Evolutionary conservation across 2,329 filamentous ascomycete species (phyloP), one percentile per base, ranked within the genome.

Genomic region (Paecilomyces sp.): DNA sequence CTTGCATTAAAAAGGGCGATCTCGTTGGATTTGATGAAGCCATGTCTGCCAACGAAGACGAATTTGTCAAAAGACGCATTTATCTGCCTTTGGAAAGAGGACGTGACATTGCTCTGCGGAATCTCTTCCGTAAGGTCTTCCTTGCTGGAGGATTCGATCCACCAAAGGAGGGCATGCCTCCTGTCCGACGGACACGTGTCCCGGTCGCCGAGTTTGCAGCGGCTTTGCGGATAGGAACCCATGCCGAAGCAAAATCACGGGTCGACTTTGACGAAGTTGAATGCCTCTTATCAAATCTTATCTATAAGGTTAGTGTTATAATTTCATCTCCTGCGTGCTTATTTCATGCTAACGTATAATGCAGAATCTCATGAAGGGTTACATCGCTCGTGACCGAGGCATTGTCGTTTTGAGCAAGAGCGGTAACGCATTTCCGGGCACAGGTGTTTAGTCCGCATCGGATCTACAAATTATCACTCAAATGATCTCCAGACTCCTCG

Each of bases 361-460:
- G 53, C 66, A 96, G 91, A 90, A 89, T 61, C 82, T 94, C 25
- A 96, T 99, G 90, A 99, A 97, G 77, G 94, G 95, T 50, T 99
- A 99, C 76, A 99, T 99, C 66, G 88, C 93, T 33, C 88, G 93
- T 58, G 92, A 96, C 66, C 86, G 90, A 66, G 89, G 89, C 34
- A 92, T 92, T 66, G 89, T 99, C 30, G 94, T 99, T 22, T 78
- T 99, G 60, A 97, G 91, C 74, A 97, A 97, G 76, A 89, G 85
- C 60, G 91, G 90, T 54, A 69, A 72, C 50, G 93, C 94, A 1
- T 99, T 99, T 70, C 94, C 95, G 0, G 92, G 92, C 25, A 97
- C 95, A 25, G 90, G 90, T 33, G 79, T 87, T 24, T 87, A 72
- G n/a, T 3, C 41, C 18, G 18, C 41, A 18, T 47, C 7, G 15